Conservation (phyloP, 352 stramenopile species). For the Globisporangium lucens region DNA sequence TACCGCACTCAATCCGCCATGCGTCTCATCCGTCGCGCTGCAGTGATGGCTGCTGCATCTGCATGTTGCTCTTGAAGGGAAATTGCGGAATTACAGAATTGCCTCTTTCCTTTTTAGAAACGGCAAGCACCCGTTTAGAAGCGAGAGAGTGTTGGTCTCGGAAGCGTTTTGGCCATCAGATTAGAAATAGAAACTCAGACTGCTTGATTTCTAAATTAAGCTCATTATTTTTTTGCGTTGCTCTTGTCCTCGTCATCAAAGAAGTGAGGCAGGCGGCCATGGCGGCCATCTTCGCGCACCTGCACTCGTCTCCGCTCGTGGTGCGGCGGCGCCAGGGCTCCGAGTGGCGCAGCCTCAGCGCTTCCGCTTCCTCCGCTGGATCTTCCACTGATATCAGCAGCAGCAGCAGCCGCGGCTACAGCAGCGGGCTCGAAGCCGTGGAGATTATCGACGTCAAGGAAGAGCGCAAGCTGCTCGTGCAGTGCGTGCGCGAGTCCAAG, state of each 20-base stretch:
- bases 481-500: constrained; percentile 66
- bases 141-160: background rate
- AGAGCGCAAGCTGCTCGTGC: constrained; percentile 69
- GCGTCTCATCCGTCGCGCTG: background rate
- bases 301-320: constrained; percentile 83
- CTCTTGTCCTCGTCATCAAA: background rate
- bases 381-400: background rate
- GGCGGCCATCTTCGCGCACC: constrained; percentile 67
- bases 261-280: background rate
- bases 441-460: constrained; percentile 84
- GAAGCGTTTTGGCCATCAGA: background rate
- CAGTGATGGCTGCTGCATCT: background rate
- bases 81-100: background rate
- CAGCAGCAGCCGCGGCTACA: constrained; percentile 15
- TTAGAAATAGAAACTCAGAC: background rate
- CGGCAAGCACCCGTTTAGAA: background rate
- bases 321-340: constrained; percentile 53
- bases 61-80: background rate
- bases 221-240: background rate
- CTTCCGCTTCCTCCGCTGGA: background rate
- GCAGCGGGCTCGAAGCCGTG: constrained; percentile 63
- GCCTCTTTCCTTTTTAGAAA: background rate
- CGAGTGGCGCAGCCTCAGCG: constrained; percentile 63
- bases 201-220: background rate
- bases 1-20: background rate